A percentile compares a stretch with the other conserved stretches of the same genome.
Conservation (phyloP, 129 eudicot species). For the Tagetes patula region DNA sequence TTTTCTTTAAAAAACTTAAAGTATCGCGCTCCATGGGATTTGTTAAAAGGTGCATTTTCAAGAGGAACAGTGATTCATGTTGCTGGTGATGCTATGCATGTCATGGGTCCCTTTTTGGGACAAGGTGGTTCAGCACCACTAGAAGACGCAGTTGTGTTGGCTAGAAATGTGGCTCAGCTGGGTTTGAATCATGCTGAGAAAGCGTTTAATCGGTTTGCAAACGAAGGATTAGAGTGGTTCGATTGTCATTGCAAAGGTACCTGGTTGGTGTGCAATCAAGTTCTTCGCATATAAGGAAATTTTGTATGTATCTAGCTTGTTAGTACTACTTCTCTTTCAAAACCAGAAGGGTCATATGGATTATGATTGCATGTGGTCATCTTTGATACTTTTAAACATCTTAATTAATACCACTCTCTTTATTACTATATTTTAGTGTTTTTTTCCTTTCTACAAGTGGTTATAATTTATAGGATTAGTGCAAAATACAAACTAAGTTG, state of each 20-base stretch:
- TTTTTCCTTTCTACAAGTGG: not conserved
- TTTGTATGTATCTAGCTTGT: constrained; percentile 35
- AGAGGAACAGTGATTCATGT: constrained; percentile 44
- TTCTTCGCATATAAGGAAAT: constrained; percentile 30
- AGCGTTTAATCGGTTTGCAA: constrained; percentile 44
- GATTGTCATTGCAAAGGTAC: constrained; percentile 49
- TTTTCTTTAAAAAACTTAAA: constrained; percentile 40
- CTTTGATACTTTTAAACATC: constrained; percentile 47
- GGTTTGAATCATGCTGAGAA: constrained; percentile 24
- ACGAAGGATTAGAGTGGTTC: constrained; percentile 46
- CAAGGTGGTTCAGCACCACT: constrained; percentile 72
- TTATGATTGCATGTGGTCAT: constrained; percentile 66
- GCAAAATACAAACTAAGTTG: too few species aligned
- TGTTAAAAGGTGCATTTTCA: constrained; percentile 42
- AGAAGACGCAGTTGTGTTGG: constrained; percentile 69
- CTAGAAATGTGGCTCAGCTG: constrained; percentile 44
- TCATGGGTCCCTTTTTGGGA: constrained; percentile 74
- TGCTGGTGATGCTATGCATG: constrained; percentile 77
- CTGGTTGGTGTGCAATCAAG: constrained; percentile 39
- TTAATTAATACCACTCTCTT: too few species aligned
- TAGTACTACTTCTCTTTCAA: constrained; percentile 38
- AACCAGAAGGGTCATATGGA: constrained; percentile 37
- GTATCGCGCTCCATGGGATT: constrained; percentile 70
- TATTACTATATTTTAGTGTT: not conserved
- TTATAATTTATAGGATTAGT: too few species aligned